Base-by-base conservation (phyloP, 257 asterid species). In the Solanum sitiens region DNA sequence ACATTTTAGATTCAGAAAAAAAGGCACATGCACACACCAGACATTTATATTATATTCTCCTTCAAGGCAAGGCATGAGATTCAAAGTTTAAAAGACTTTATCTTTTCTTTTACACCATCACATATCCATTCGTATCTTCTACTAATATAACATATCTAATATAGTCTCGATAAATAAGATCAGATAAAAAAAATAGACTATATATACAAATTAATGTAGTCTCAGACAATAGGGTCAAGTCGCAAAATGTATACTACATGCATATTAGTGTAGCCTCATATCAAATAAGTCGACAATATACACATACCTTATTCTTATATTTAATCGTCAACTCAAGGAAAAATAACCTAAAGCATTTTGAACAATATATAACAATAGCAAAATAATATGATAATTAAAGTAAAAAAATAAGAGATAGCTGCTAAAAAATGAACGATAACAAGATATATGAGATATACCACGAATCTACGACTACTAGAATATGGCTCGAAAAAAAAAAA, bases 91-190 rank as follows among this genome's bases (percentile, higher is more conserved):
- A 89, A 87, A 72, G 85, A 79, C 89, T 9, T 9, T 90, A 85
- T 86, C 92, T 90, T 91, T 83, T 89, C 91, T 93, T 91, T 91
- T 89, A 92, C 94, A 92, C 89, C 11, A 87, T 88, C 85, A 89
- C 68, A 82, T 82, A 50, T 80, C 85, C 89, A 79, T 83, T 86
- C 35, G 75, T 90, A 88, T 87, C 84, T 86, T 67, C 68, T 56
- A 56, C 23, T 30, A 45, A 79, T 27, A 32, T 1, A 56, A 56
- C 4, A 56, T 18, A 56, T 56, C 0, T 18, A 18, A 11, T 18
- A 4, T 8, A 56, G 2, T 56, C 2, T 56, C n/a, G 4, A 56
- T 18, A 56, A 18, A 4, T 56, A 18, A 4, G 1, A 56, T 18
- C 11, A 56, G 0, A 0, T 56, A 0, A 10, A 0, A 56, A 56